These are phyloP conservation scores for Leishmania braziliensis DNA, from an alignment of 208 protist genomes.

Conservation along the genomic window DNA sequence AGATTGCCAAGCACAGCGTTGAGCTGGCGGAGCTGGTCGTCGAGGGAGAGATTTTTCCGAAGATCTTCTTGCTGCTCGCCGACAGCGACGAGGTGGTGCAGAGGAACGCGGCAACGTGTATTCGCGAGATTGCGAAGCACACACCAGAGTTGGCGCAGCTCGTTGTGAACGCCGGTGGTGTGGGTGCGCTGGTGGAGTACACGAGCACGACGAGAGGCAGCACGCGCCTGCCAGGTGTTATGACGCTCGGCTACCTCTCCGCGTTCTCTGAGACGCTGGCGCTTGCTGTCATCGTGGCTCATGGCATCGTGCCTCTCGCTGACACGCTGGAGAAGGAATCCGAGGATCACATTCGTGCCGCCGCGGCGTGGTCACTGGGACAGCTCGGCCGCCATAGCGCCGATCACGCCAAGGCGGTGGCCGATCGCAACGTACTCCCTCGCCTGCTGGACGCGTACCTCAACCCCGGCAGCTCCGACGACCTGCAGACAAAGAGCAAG, in stretches of 20 bases:
- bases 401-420: constrained; percentile 97
- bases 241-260: constrained; percentile 98
- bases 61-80: constrained; percentile 95
- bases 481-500: constrained; percentile 96
- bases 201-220: constrained; percentile 92
- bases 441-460: constrained; percentile 93
- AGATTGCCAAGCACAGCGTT: constrained; percentile 98
- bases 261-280: constrained; percentile 98
- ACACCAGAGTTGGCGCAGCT: constrained; percentile 97
- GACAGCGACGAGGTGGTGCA: constrained; percentile 96
- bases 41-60: constrained; percentile 98
- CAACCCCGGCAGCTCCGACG: constrained; percentile 89
- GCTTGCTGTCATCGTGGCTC: constrained; percentile 94
- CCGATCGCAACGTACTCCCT: constrained; percentile 96
- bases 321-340: constrained; percentile 91
- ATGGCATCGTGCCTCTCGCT: constrained; percentile 93
- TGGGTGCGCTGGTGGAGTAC: constrained; percentile 98
- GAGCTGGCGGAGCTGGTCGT: constrained; percentile 98
- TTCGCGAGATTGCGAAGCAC: constrained; percentile 98
- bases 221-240: constrained; percentile 96
- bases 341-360: constrained; percentile 96
- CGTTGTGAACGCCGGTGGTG: constrained; percentile 97
- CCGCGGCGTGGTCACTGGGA: constrained; percentile 93
- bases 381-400: constrained; percentile 97
- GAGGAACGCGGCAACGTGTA: constrained; percentile 97